Base-by-base conservation (phyloP, 2,329 filamentous ascomycete genomes). In the Gaeumannomyces tritici region DNA sequence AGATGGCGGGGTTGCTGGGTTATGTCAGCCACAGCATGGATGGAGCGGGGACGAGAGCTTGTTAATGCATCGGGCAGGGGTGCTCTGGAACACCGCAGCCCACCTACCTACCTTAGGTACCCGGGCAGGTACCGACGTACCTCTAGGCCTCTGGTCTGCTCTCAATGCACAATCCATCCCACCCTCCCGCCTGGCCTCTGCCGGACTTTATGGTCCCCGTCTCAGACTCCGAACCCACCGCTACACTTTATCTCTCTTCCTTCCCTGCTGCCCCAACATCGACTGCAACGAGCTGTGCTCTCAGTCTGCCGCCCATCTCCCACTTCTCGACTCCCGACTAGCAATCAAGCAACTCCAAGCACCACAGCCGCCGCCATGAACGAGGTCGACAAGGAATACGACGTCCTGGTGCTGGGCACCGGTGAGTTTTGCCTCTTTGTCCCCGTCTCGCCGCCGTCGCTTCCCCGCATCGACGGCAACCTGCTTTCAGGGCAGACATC, bases 331-430 rank as follows among this genome's bases (percentile, higher is more conserved):
- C 21, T 5, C 31, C 3, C 31, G 31, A 21, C 9, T 27, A 29
- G 33, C 56, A 33, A 58, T 13, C 21, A 55, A 24, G n/a, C 42
- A 51, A 13, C 26, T 13, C 47, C 21, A 21, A 18, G 18, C 13
- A 6, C 47, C 26, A 29, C 62, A 8, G 18, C 57, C 54, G 61
- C 62, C 65, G 84, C 66, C 79, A 98, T 98, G 95, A 95, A 98
- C 75, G 95, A 98, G 79, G 96, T 99, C 75, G 91, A 93, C 70
- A 90, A 91, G 75, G 93, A 97, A 79, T 99, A 99, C 85, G 95
- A 99, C 85, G 91, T 97, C 77, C 87, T 99, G 75, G 95, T 99
- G 75, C 87, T 99, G 76, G 95, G 95, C 84, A 99, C 95, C 76
- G 93, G 92, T 96, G 83, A 74, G 85, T 78, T 69, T 68, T 28